Conservation (phyloP, 1,139 yeast species). For the Yamadazyma mexicana region DNA sequence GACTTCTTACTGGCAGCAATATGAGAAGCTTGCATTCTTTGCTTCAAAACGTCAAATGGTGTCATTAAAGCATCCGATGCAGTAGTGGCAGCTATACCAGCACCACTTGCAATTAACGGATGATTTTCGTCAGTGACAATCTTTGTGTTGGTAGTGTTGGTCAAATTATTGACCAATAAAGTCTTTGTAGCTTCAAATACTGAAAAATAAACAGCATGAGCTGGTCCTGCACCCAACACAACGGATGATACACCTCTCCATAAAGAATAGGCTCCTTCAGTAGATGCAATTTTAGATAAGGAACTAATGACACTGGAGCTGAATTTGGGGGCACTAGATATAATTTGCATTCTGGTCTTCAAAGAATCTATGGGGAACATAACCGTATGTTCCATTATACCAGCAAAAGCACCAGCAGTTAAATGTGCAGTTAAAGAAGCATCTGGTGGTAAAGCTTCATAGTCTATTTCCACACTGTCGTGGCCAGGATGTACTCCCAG, state of each 20-base stretch:
- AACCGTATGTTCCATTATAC: constrained; percentile 96
- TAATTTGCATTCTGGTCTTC: constrained; percentile 92
- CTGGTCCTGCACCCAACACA: constrained; percentile 98
- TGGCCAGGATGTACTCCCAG: constrained; percentile 17
- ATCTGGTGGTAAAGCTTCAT: constrained; percentile 88
- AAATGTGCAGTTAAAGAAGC: constrained; percentile 84
- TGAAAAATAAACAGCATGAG: constrained; percentile 97
- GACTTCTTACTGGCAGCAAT: constrained; percentile 11
- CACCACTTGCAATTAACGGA: constrained; percentile 78
- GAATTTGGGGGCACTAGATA: constrained; percentile 39
- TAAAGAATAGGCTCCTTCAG: constrained; percentile 87
- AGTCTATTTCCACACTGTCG: constrained; percentile 62
- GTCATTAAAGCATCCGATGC: constrained; percentile 97
- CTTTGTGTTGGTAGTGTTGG: constrained; percentile 31
- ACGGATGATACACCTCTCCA: constrained; percentile 97
- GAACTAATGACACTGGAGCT: constrained; percentile 52
- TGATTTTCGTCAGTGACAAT: constrained; percentile 65
- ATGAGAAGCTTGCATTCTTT: constrained; percentile 49
- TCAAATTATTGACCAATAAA: constrained; percentile 42
- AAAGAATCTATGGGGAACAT: constrained; percentile 96
- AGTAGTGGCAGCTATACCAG: constrained; percentile 93
- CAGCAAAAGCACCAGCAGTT: constrained; percentile 95
- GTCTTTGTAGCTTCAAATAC: constrained; percentile 89
- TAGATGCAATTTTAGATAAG: constrained; percentile 71
- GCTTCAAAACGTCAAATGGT: constrained; percentile 95